Conservation (phyloP, 768 basidiomycete genomes). For the Suillus tomentosus region DNA sequence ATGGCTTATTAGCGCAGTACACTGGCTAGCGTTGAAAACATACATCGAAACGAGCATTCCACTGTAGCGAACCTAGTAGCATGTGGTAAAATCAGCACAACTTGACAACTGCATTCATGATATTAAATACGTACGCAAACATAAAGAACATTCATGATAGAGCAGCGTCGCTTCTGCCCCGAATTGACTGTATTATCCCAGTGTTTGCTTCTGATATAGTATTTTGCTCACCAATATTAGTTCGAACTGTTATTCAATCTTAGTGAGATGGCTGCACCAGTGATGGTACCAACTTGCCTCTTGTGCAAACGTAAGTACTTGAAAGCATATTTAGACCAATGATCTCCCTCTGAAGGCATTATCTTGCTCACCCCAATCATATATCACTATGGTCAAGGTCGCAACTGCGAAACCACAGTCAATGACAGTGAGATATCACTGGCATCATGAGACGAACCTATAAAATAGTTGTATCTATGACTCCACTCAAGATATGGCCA, state of each 20-base stretch:
- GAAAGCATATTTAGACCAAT: neutral
- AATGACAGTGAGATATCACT: neutral
- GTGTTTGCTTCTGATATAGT: neutral
- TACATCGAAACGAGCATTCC: neutral
- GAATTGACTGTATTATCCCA: neutral
- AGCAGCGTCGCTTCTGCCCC: neutral
- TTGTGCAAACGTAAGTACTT: neutral
- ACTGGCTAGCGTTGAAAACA: neutral
- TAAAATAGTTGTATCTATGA: constrained; percentile 1
- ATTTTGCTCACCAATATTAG: constrained; percentile 1
- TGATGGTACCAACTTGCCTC: neutral
- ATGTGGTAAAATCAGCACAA: neutral
- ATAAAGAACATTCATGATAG: neutral
- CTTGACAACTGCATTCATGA: neutral
- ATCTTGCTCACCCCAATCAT: neutral
- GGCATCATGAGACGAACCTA: neutral
- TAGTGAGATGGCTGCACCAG: neutral
- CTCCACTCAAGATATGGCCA: neutral
- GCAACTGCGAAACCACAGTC: neutral
- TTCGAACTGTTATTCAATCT: neutral
- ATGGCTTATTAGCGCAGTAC: neutral
- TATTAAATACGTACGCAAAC: neutral
- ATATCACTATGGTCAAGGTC: neutral
- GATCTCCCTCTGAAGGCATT: no score
- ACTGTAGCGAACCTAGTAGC: neutral